Evolutionary conservation across 2,329 filamentous ascomycete species (phyloP), one percentile per base, ranked within the genome.

Genomic region (Pezicula carpinea): DNA sequence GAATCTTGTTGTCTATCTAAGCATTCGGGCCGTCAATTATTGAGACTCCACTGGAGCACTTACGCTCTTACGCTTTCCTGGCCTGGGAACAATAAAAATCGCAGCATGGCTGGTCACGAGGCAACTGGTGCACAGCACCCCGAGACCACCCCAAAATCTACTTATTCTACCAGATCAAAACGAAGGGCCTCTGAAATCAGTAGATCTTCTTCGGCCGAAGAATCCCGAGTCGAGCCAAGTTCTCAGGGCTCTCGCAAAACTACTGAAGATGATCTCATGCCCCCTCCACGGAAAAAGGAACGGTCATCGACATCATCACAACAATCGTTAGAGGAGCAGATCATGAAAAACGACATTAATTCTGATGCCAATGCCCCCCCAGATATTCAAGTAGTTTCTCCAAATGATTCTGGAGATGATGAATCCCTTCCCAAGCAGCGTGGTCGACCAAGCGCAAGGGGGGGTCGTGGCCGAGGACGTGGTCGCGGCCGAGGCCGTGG

Each of bases 171-270:
- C 17, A 33, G 46, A 17, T 43, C 55, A 14, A 59, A 59, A 48
- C 53, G 56, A 34, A 56, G 56, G 50, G 52, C 46, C 14, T 49
- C 49, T 11, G 55, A 59, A 19, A 53, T 57, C 34, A 54, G 47
- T 41, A 32, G 35, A 33, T 50, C 52, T 13, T 35, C 50, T 6
- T 50, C 48, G n/a, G 38, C 42, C 4, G 41, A 46, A 32, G 46
- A 52, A 29, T 41, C 44, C 36, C 49, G 46, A 29, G 46, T 48
- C 7, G 48, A 44, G 29, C 49, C 53, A 31, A 26, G 18, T 26
- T 51, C 45, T 35, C 55, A 55, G 42, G 52, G 49, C 33, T 40
- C 49, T 36, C 26, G 26, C 1, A 29, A 29, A 29, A 26, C 40
- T 34, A 46, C 51, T 31, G 50, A 50, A 17, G 46, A 38, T 22